Percentiles rank a stretch among this genome's conserved stretches.
Conservation (phyloP, 2,329 filamentous ascomycete genomes). For the Ophiobolus disseminans region DNA sequence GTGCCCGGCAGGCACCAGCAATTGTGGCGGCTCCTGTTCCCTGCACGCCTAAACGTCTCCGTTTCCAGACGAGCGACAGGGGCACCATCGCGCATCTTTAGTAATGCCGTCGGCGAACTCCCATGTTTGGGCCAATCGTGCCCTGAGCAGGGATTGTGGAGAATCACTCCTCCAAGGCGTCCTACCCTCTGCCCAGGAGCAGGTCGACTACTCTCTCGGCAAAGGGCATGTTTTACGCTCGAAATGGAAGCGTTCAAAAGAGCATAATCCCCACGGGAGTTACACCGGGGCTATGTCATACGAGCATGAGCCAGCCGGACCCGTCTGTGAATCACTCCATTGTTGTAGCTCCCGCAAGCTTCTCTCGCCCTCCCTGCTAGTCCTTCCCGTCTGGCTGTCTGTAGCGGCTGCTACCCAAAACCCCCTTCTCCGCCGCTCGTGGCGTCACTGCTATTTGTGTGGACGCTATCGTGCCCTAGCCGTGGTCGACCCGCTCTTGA, state of each 20-base stretch:
- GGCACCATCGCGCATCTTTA: constrained; percentile 13
- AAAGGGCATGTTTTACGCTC: constrained; percentile 23
- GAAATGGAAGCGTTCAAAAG: constrained; percentile 35
- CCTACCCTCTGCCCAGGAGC: constrained; percentile 10
- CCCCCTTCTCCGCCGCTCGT: constrained; percentile 37
- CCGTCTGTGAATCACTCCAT: constrained; percentile 42
- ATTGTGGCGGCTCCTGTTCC: constrained; percentile 38
- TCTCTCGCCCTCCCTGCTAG: constrained; percentile 45
- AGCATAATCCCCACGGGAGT: constrained; percentile 46
- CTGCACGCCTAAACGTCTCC: constrained; percentile 42
- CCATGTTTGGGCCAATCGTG: constrained; percentile 27
- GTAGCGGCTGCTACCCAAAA: constrained; percentile 41
- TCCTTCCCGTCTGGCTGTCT: constrained; percentile 41
- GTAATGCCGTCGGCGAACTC: constrained; percentile 21
- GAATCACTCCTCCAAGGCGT: neutral
- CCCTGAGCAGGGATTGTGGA: constrained; percentile 17
- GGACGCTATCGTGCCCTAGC: constrained; percentile 31
- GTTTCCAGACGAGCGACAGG: constrained; percentile 28
- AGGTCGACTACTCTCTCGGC: constrained; percentile 21
- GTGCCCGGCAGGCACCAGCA: constrained; percentile 27
- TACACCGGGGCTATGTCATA: constrained; percentile 51
- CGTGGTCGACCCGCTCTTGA: constrained; percentile 40
- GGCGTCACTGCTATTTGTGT: constrained; percentile 48
- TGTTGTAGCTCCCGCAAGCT: constrained; percentile 49
- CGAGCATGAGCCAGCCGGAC: constrained; percentile 42